Conservation (phyloP, 2,329 filamentous ascomycete species). For the Cladophialophora exuberans region DNA sequence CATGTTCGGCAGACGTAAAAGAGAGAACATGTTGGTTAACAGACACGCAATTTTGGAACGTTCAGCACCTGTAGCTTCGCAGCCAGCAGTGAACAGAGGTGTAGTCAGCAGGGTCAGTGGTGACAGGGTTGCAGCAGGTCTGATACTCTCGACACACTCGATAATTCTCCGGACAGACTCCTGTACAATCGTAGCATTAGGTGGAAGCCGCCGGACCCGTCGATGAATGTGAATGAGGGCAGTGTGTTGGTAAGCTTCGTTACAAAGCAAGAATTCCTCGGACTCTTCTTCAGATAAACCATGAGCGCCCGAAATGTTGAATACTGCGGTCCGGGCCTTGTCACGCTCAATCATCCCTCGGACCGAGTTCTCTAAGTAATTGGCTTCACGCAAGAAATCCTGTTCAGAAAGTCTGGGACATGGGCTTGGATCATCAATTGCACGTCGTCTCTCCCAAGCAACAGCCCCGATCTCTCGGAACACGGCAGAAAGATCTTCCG, state of each 20-base stretch:
- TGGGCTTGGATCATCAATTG: background rate
- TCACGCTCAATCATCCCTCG: conserved; percentile 31
- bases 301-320: conserved; percentile 36
- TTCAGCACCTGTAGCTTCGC: conserved; percentile 8
- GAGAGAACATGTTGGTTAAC: conserved; percentile 2
- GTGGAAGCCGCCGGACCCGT: conserved; percentile 39
- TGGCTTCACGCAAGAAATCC: conserved; percentile 32
- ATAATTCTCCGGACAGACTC: conserved; percentile 39
- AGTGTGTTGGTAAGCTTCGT: conserved; percentile 48
- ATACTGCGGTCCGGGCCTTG: conserved; percentile 20
- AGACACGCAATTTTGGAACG: conserved; percentile 1
- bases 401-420: conserved; percentile 12
- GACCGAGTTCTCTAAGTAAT: conserved; percentile 38
- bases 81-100: conserved; percentile 47
- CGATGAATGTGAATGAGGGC: conserved; percentile 49
- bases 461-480: conserved; percentile 17
- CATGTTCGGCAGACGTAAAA: conserved; percentile 14
- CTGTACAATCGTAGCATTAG: conserved; percentile 8
- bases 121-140: conserved; percentile 43
- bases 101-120: conserved; percentile 49
- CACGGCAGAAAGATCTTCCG: conserved; percentile 7
- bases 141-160: conserved; percentile 43
- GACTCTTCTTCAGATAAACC: conserved; percentile 25
- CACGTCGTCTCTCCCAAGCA: conserved; percentile 11
- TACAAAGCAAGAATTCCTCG: conserved; percentile 44